These are phyloP conservation scores for Sicyos baderoa DNA, from an alignment of 306 rosid genomes.

Conservation along the genomic window DNA sequence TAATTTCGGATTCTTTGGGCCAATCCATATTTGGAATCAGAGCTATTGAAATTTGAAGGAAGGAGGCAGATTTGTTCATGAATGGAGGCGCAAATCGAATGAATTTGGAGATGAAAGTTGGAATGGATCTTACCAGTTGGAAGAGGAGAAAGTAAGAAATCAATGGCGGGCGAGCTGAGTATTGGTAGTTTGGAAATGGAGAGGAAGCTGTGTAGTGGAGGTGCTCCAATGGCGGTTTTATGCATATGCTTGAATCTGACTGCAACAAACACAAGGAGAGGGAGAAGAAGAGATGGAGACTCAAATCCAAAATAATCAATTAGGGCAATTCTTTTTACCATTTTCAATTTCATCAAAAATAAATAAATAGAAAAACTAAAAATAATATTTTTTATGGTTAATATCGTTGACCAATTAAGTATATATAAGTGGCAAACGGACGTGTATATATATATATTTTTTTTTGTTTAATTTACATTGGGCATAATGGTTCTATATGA, in stretches of 20 bases:
- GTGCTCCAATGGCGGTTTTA: slow-evolving; percentile 13
- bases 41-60: neutral
- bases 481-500: too few relatives aligned
- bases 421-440: too few relatives aligned
- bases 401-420: too few relatives aligned
- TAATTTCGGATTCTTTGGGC: slow-evolving; percentile 5
- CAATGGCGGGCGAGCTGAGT: neutral
- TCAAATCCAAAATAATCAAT: too few relatives aligned
- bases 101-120: neutral
- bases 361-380: too few relatives aligned
- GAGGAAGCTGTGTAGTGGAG: too few relatives aligned
- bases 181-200: neutral
- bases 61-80: neutral
- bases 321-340: too few relatives aligned
- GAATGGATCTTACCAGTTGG: neutral
- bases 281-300: too few relatives aligned
- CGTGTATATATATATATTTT: too few relatives aligned
- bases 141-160: neutral
- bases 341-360: too few relatives aligned
- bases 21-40: neutral
- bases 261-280: neutral
- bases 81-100: neutral
- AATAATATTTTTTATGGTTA: too few relatives aligned
- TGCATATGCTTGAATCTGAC: slow-evolving; percentile 14
- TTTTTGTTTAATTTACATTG: too few relatives aligned